These are phyloP conservation scores for Cladophialophora bantiana DNA, from an alignment of 2,329 filamentous ascomycete species.

Conservation along the genomic window DNA sequence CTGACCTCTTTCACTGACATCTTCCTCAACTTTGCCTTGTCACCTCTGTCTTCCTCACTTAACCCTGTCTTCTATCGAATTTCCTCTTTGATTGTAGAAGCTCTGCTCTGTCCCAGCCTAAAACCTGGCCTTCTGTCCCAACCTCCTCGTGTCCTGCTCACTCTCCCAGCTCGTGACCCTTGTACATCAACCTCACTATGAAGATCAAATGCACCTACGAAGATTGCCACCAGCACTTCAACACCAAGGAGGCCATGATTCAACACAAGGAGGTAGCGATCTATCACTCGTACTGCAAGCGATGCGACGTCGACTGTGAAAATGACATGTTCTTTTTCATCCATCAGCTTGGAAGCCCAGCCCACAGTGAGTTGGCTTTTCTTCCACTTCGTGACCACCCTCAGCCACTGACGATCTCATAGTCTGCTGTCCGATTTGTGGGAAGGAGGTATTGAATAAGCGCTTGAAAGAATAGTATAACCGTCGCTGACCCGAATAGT, in stretches of 20 bases:
- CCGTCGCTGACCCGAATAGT: conserved; percentile 41
- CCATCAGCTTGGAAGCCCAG: conserved; percentile 58
- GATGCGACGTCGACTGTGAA: conserved; percentile 55
- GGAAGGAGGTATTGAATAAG: conserved; percentile 49
- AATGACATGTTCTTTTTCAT: conserved; percentile 53
- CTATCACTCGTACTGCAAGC: conserved; percentile 51
- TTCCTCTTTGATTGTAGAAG: neutral
- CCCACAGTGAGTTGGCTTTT: conserved; percentile 47
- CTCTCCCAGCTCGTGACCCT: neutral
- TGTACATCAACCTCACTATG: conserved; percentile 24
- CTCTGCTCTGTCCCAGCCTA: neutral
- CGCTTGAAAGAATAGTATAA: neutral
- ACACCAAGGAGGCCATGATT: conserved; percentile 55
- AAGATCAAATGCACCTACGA: conserved; percentile 52
- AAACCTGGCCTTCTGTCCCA: neutral
- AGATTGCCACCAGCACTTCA: conserved; percentile 57
- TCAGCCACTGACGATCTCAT: conserved; percentile 12
- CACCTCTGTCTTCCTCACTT: neutral
- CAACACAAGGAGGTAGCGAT: conserved; percentile 57
- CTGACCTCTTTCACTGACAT: neutral
- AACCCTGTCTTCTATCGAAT: neutral
- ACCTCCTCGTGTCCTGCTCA: neutral
- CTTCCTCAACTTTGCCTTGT: neutral
- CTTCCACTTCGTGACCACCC: neutral
- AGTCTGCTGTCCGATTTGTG: conserved; percentile 64